Base-by-base conservation (phyloP, 805 yeast species). In the Cyberlindnera subsufficiens region DNA sequence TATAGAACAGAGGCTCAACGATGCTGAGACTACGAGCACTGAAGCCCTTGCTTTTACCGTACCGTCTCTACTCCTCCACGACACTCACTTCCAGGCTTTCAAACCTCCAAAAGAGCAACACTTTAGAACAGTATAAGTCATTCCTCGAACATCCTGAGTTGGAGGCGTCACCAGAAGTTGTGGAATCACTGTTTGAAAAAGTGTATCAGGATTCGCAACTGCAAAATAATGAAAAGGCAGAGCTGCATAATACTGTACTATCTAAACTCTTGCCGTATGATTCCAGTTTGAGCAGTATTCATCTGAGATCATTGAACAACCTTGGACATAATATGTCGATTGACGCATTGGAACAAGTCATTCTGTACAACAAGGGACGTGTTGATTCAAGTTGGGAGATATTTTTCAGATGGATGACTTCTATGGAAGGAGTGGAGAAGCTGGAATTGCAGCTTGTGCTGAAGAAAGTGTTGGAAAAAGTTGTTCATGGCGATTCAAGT, bases 321-420 rank as follows among this genome's bases (percentile, higher is more conserved):
- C 32, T 59, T 6, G 54, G 58, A 1, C 50, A 53, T 10, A 32
- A 40, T 6, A 30, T 64, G 14, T 51, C 58, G 3, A 18, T 41
- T 9, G 46, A 50, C 3, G 57, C 69, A 1, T 33, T 66, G 4
- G 40, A 49, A 4, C 58, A 64, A 42, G 58, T 75, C 20, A 61
- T 75, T 6, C 54, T 55, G 29, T 46, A 63, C 33, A 78, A 78
- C 47, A 80, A 81, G 3, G 82, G 81, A 11, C 61, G 83, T 43
- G 80, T 71, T 1, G 60, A 61, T 39, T 58, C 66, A n/a, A 68
- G 78, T 15, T 67, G 73, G 69, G 79, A 76, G 40, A 51, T 77
- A 10, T 69, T 68, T 41, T 49, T 58, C 10, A 63, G 64, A 37
- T 65, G 58, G 40, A 38, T 40, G 14, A 3, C 13, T 5, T 33